phyloP scores from a whole-genome alignment of 139 green algal species.

The Gonium pectorale region DNA sequence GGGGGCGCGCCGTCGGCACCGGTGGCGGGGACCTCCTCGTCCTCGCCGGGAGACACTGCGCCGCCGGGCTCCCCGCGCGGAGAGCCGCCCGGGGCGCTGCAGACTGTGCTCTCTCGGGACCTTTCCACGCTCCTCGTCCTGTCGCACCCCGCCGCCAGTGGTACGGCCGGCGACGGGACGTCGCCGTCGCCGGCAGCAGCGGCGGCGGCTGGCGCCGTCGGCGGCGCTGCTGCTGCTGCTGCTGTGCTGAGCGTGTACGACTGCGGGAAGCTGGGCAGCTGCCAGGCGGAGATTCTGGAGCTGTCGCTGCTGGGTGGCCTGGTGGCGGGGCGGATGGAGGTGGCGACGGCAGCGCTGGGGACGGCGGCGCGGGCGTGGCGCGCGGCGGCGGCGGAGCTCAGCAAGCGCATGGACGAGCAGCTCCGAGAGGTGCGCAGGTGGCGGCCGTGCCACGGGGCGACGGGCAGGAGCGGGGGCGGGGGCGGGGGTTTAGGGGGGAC shows the following conservation, averaged over 20 bases:
- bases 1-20: background rate
- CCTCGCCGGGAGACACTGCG: too few relatives aligned
- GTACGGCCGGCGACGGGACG: background rate
- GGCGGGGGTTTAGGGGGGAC: too few relatives aligned
- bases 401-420: constrained; percentile 51
- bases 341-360: constrained; percentile 32
- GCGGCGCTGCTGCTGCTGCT: background rate
- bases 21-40: too few relatives aligned
- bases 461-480: too few relatives aligned
- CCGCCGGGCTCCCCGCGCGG: background rate
- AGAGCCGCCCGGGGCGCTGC: background rate
- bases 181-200: background rate
- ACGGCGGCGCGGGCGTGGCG: constrained; percentile 50
- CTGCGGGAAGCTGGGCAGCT: constrained; percentile 19
- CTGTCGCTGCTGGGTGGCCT: constrained; percentile 27
- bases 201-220: background rate
- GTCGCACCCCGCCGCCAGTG: constrained; percentile 5
- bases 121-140: constrained; percentile 31
- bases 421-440: constrained; percentile 20
- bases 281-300: constrained; percentile 36
- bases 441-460: too few relatives aligned
- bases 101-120: constrained; percentile 39
- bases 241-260: constrained; percentile 18
- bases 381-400: constrained; percentile 31
- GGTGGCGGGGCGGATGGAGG: constrained; percentile 42